Evolutionary conservation across 208 protist genomes (phyloP), one percentile per base, ranked within the genome.

Genomic region (Crithidia expoeki): DNA sequence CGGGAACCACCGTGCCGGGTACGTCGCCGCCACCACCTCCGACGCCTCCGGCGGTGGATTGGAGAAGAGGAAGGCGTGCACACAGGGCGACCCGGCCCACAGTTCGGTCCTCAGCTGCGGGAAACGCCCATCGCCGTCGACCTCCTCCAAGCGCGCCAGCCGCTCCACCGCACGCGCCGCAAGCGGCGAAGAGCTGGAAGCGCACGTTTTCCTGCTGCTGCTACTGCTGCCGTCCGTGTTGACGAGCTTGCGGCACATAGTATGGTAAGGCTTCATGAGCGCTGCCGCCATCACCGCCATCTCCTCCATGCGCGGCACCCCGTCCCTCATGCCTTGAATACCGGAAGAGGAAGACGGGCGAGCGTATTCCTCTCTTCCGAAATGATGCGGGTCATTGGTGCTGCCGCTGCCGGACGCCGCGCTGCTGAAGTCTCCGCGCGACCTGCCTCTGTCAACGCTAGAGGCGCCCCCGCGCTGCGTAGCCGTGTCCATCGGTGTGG

Each of bases 201-300:
- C 3, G 42, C 3, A 47, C 36, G 36, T 5, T 40, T 40, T 40
- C 5, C 12, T 40, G 36, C 2, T 32, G 32, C 33, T 19, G 17
- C 27, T 33, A 7, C 46, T 52, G 59, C 27, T 34, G 28, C 16
- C 19, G 32, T n/a, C n/a, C n/a, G n/a, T n/a, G n/a, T 16, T 34
- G 64, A 30, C 27, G 21, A 61, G 17, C 34, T 36, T 36, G 1
- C 40, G 36, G 53, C 64, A 70, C 2, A 61, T 42, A 28, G 30
- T 53, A 27, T 47, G 53, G 38, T 76, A 71, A 2, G 63, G 63
- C 57, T 65, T 76, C 62, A 76, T 66, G 34, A 76, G 63, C 4
- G 57, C 62, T 1, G 55, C 42, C 19, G 61, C 19, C 62, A 69
- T 46, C 6, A 71, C 72, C 16, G n/a, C 64, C 36, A 44, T 38